Evolutionary conservation across 305 asterid species (phyloP), one percentile per base, ranked within the genome.

Genomic region (Fraxinus paxiana): DNA sequence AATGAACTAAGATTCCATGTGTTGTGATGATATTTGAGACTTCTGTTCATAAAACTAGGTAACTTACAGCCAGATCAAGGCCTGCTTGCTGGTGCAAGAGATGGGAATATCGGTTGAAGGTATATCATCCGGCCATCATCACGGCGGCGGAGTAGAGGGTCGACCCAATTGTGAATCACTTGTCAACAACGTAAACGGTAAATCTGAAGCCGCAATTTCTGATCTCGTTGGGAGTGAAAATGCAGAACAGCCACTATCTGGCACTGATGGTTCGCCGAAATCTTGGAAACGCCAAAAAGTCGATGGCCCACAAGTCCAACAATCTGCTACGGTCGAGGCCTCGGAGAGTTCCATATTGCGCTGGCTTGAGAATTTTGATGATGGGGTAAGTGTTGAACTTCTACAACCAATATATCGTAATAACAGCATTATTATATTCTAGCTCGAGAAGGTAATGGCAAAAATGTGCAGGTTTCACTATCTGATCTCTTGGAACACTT

Each of bases 21-120:
- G 46, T 48, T 4, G 41, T 82, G 79, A 80, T 78, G 46, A 56
- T 18, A 26, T 10, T 22, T 33, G 26, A 31, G n/a, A 46, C 13
- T 77, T 43, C 26, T 33, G 69, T 76, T 17, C 51, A 81, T 56
- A 63, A 46, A 38, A 77, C 86, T 71, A 94, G 99, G 92, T 93
- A 33, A 91, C 86, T 84, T 95, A 92, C 75, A 3, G n/a, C 69
- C 98, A 92, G 86, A 95, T 93, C 77, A 91, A 88, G 89, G 83
- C 86, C 54, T 86, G 77, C 81, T 83, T 95, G 92, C 37, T 75
- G 72, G 87, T 92, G 88, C 95, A 88, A 81, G 97, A 93, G 81
- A 82, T 84, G 83, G 94, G 94, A 83, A 73, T 84, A 51, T 73
- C 90, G 65, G 65, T 38, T 15, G 87, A 77, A 18, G 81, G 79